phyloP scores from a whole-genome alignment of 1,139 yeast genomes.

The Debaryomycetaceae sp. region DNA sequence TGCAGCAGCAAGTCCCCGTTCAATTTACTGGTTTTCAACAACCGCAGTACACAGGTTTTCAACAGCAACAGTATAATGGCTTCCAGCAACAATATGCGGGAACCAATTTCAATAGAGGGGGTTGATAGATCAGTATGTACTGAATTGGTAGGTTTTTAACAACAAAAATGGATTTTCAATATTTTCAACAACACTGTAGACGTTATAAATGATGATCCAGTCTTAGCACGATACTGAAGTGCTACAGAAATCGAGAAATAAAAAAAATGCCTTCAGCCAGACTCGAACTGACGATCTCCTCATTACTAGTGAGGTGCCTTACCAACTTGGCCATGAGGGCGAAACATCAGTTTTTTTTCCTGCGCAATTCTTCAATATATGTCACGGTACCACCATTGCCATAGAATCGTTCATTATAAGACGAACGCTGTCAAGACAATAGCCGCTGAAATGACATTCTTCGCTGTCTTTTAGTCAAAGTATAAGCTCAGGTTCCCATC shows the following conservation, averaged over 20 bases:
- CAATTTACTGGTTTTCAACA: conserved; percentile 2
- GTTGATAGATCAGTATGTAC: background rate
- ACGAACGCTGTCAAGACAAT: background rate
- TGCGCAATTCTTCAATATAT: too few relatives aligned
- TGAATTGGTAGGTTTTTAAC: too few relatives aligned
- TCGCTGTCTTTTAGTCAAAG: too few relatives aligned
- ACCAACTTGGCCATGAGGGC: conserved; percentile 79
- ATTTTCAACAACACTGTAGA: background rate
- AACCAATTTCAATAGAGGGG: background rate
- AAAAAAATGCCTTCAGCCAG: conserved; percentile 68
- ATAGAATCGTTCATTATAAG: background rate
- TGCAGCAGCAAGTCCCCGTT: conserved; percentile 1
- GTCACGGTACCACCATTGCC: too few relatives aligned
- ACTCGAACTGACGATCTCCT: conserved; percentile 87
- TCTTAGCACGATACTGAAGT: background rate
- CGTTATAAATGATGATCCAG: background rate
- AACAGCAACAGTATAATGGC: background rate
- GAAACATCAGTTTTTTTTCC: background rate
- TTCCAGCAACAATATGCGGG: background rate
- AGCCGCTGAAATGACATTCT: background rate
- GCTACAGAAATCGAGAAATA: background rate
- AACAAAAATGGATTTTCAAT: too few relatives aligned
- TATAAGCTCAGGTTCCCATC: too few relatives aligned
- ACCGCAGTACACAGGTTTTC: background rate
- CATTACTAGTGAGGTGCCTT: conserved; percentile 92